phyloP scores from a whole-genome alignment of 768 basidiomycete species.

The Lentinula detonsa region DNA sequence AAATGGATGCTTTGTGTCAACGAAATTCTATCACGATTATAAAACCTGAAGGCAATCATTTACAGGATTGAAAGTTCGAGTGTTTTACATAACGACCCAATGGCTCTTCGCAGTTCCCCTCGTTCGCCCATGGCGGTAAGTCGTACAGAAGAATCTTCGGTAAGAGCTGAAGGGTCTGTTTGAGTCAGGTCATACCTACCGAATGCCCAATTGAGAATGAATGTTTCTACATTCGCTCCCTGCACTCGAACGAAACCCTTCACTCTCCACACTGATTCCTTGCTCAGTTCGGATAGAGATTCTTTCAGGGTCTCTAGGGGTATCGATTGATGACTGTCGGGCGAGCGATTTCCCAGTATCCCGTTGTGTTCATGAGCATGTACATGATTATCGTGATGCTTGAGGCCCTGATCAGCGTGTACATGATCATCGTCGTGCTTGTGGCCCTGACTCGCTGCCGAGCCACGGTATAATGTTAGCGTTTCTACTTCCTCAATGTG shows the following conservation, averaged over 20 bases:
- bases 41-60: not conserved
- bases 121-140: conserved; percentile 92
- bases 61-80: not conserved
- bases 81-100: conserved; percentile 43
- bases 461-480: conserved; percentile 51
- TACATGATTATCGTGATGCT: conserved; percentile 8
- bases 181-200: conserved; percentile 65
- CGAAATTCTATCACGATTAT: not conserved
- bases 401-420: conserved; percentile 5
- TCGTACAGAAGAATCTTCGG: conserved; percentile 33
- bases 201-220: conserved; percentile 92
- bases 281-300: conserved; percentile 49
- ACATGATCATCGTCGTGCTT: conserved; percentile 7
- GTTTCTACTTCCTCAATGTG: conserved; percentile 89
- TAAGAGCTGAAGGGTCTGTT: not conserved
- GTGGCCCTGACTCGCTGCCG: conserved; percentile 11
- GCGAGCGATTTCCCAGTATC: conserved; percentile 15
- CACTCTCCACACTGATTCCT: conserved; percentile 72
- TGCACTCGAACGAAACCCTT: conserved; percentile 76
- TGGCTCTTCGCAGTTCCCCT: conserved; percentile 65
- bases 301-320: conserved; percentile 25
- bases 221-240: conserved; percentile 18
- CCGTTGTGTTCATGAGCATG: conserved; percentile 6
- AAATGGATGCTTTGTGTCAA: not conserved
- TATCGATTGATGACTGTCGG: conserved; percentile 20